Evolutionary conservation across 2,329 filamentous ascomycete genomes (phyloP), one percentile per base, ranked within the genome.

Genomic region (Ophiostoma pallidulum): DNA sequence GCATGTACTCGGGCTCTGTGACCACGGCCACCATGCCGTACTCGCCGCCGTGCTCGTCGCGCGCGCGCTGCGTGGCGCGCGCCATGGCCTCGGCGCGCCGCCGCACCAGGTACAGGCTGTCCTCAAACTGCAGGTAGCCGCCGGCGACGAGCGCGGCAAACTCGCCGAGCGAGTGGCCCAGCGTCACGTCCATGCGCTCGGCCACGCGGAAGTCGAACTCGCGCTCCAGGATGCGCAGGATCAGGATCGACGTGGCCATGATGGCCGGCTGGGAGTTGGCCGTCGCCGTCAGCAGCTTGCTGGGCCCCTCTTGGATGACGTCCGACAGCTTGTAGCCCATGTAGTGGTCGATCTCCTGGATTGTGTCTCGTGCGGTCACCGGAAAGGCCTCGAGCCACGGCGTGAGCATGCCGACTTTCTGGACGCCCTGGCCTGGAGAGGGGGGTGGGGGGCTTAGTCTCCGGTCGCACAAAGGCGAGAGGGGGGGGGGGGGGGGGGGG

Each of bases 1-100:
- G 66, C 50, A 96, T 74, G 61, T 88, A 85, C 54, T 82, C 76
- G 4, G 87, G 83, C 61, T 96, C 89, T 50, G 88, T 94, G 8
- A 97, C 83, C 10, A 96, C 70, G 4, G 91, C 91, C 20, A 96
- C 82, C 91, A 97, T 97, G 60, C 91, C 91, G 59, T 94, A 92
- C 57, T 89, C 85, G 54, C 86, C 85, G 48, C 86, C 86, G 54
- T 82, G 80, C 52, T 77, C 66, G 51, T 79, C 72, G 12, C 75
- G 71, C 4, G 86, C 86, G 20, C 74, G 69, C 55, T 69, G 69
- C 8, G 86, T 89, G 57, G 86, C 90, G 38, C 80, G 74, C 4
- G 83, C 80, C 88, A 96, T 94, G 54, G 83, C 78, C 61, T 89
- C 84, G 42, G 87, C 91, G 38, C 91, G 79, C 56, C 75, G 75